Base-by-base conservation (phyloP, 331 rosid genomes). In the Arachis monticola region DNA sequence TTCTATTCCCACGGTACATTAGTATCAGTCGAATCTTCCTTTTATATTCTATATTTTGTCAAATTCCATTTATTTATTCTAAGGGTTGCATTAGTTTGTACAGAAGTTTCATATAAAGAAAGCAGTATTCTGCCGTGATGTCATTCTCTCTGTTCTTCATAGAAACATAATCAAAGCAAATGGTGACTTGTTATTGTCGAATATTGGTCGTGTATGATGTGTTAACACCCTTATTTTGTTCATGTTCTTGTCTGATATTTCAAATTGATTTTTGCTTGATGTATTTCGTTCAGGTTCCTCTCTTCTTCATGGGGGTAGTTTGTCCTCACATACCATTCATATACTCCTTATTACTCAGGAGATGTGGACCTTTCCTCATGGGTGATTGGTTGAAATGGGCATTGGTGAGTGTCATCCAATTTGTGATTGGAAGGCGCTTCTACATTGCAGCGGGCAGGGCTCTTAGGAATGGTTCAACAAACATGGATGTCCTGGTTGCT, bases 401-500 rank as follows among this genome's bases (percentile, higher is more conserved):
- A 12, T 77, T 92, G 80, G 94, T 78, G 81, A 92, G 88, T 77
- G 67, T 92, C 67, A 92, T 92, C 69, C 97, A 92, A 79, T 92
- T 92, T 85, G 88, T 79, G 38, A 69, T 92, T 69, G 97, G 97
- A 78, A 92, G 87, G 75, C 97, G 97, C 74, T 92, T 92, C 83
- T 92, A 92, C 60, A 57, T 88, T 56, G 97, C 92, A 68, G 97
- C 97, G 70, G 89, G 85, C 68, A 88, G 97, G 87, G 97, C 97
- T 63, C 88, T 92, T 56, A 87, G 96, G 73, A 92, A 92, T 74
- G 91, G 97, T 83, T 90, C 97, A 41, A 90, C 96, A 48, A 92
- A 92, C 88, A 92, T 92, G 97, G 97, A 92, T 84, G 97, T 92
- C 65, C 86, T 92, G 86, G 96, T 92, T 71, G 97, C 94, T 60